Base-by-base conservation (phyloP, 345 rosid species). In the Boechera stricta region DNA sequence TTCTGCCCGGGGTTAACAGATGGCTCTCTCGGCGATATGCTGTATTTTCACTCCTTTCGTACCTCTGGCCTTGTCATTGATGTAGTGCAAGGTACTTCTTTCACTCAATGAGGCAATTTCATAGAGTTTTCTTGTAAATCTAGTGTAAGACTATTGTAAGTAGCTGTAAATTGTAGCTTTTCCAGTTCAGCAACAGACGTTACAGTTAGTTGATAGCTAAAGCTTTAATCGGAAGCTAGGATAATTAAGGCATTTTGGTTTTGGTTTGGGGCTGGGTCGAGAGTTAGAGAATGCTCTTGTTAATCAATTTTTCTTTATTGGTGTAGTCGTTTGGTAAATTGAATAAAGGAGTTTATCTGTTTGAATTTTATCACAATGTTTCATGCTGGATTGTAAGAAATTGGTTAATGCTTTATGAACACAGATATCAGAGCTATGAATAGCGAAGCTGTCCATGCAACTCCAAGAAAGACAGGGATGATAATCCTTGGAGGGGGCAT, bases 11-110 rank as follows among this genome's bases (percentile, higher is more conserved):
- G 94, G 33, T 72, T 91, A 78, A 95, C 97, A 13, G 99, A 95
- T 86, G 99, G 99, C 74, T 92, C 99, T 29, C 71, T 95, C 24
- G 99, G 98, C 41, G 97, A 92, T 88, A 95, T 90, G 98, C 51
- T 95, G 73, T 92, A 92, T 78, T 91, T 92, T 66, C 99, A 95
- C 83, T 91, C 96, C 26, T 87, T 87, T 28, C 85, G 82, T 47
- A 83, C 74, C 74, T 83, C 91, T 7, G 90, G 93, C 73, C 82
- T 92, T 32, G 55, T 86, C 42, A 67, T 92, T 7, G 96, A 92
- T 49, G 60, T 90, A 35, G 87, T 90, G 42, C 93, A 89, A 89
- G 98, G 98, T 90, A 53, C 71, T 21, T 41, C 4, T 26, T 21
- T 60, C 11, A 44, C 75, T 49, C 6, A 9, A 0, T 15, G 47